Percentiles rank a stretch among this genome's conserved stretches.
Evolutionary conservation across 495 filamentous ascomycete genomes (phyloP).

Genomic region (Lepidopterella palustris): DNA sequence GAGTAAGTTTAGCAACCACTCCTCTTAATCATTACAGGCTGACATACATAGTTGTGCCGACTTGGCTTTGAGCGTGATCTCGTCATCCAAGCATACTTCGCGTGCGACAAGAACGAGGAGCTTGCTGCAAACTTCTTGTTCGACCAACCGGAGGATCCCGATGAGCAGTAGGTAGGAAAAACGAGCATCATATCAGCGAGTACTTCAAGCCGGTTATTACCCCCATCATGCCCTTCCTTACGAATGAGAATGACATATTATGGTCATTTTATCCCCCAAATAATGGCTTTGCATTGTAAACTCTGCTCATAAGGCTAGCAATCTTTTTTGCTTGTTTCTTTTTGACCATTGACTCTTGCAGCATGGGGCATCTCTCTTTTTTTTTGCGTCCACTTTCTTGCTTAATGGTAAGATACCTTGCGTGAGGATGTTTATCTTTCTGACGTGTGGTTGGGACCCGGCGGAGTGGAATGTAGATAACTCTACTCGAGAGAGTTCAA

Average conservation of each 20-base stretch:
- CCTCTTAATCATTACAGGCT: not conserved
- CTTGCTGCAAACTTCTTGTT: constrained; percentile 96
- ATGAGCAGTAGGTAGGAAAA: constrained; percentile 41
- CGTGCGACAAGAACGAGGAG: constrained; percentile 99
- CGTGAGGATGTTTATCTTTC: not conserved
- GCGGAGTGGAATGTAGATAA: constrained; percentile 2
- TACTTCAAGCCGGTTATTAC: not conserved
- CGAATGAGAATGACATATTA: not conserved
- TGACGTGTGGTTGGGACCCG: not conserved
- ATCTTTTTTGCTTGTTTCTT: not conserved
- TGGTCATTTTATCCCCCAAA: not conserved
- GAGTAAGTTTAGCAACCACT: constrained; percentile 52
- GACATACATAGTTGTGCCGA: constrained; percentile 61
- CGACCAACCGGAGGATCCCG: constrained; percentile 87
- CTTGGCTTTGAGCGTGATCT: constrained; percentile 88
- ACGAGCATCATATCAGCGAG: not conserved
- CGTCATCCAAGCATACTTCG: constrained; percentile 97
- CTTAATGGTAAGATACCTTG: constrained; percentile 7
- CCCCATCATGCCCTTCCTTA: not conserved
- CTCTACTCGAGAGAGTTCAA: not conserved
- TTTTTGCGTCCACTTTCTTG: not conserved
- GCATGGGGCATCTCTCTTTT: not conserved
- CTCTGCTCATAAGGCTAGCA: not conserved
- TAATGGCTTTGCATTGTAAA: not conserved
- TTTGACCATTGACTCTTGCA: not conserved